These are phyloP conservation scores for Anthostomella pinea DNA, from an alignment of 2,329 filamentous ascomycete species.

Conservation along the genomic window DNA sequence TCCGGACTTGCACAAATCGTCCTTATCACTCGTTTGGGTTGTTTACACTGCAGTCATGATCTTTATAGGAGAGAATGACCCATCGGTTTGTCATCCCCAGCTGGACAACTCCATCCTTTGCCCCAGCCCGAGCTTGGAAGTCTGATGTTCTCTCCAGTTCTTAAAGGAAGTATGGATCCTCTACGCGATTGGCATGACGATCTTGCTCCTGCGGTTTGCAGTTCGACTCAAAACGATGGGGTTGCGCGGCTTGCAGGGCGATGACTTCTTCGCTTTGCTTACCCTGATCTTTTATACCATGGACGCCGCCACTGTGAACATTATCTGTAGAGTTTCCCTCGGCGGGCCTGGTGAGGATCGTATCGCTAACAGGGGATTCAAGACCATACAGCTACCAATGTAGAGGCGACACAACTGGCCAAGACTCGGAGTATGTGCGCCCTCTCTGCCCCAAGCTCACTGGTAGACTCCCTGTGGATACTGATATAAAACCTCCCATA, in stretches of 20 bases:
- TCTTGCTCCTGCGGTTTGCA: constrained; percentile 33
- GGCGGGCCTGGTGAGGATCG: neutral
- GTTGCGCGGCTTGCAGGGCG: constrained; percentile 34
- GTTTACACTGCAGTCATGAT: too few relatives aligned
- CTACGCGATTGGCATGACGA: constrained; percentile 30
- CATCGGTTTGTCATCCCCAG: too few relatives aligned
- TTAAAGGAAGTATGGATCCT: constrained; percentile 31
- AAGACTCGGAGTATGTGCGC: constrained; percentile 1
- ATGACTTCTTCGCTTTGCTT: constrained; percentile 36
- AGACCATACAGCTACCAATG: constrained; percentile 29
- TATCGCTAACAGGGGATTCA: constrained; percentile 1
- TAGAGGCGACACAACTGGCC: constrained; percentile 15
- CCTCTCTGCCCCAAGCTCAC: neutral
- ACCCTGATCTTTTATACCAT: constrained; percentile 34
- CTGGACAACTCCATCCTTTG: too few relatives aligned
- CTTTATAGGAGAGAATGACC: too few relatives aligned
- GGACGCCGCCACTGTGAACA: constrained; percentile 35
- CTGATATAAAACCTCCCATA: too few relatives aligned
- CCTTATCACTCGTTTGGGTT: too few relatives aligned
- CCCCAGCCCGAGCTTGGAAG: too few relatives aligned
- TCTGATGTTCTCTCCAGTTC: too few relatives aligned
- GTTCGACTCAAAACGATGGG: constrained; percentile 38
- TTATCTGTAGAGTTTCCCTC: constrained; percentile 28
- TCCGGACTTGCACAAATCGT: too few relatives aligned
- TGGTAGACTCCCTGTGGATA: too few relatives aligned